Percentiles rank a stretch among this genome's conserved stretches.
These are phyloP conservation scores for Russula brevipes DNA, from an alignment of 768 basidiomycete species.

Conservation along the genomic window DNA sequence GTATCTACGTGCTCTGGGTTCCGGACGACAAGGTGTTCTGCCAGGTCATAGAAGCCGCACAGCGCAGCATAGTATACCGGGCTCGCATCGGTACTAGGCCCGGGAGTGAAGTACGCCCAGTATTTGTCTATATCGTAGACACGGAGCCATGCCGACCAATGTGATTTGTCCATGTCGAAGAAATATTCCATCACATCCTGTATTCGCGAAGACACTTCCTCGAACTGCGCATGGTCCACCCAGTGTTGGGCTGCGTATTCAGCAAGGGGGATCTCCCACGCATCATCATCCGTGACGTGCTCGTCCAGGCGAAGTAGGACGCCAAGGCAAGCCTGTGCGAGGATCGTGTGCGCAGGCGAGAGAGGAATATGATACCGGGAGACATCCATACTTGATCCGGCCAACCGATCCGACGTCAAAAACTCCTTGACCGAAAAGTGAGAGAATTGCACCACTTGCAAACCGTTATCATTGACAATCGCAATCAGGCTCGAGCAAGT, in stretches of 20 bases:
- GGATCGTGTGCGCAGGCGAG: too few relatives aligned
- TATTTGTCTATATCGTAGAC: not conserved
- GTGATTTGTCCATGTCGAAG: not conserved
- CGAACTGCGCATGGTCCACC: not conserved
- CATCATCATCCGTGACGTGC: too few relatives aligned
- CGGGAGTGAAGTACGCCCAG: not conserved
- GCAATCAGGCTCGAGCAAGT: too few relatives aligned
- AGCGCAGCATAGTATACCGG: not conserved
- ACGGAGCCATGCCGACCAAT: not conserved
- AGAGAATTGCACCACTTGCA: too few relatives aligned
- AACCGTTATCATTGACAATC: too few relatives aligned
- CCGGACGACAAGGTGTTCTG: too few relatives aligned
- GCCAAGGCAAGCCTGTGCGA: too few relatives aligned
- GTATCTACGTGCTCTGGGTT: not conserved
- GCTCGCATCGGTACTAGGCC: too few relatives aligned
- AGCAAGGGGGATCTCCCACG: not conserved
- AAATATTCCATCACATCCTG: not conserved
- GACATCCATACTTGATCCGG: not conserved
- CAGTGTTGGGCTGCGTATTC: not conserved
- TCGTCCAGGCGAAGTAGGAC: too few relatives aligned
- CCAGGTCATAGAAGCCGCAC: not conserved
- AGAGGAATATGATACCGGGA: not conserved
- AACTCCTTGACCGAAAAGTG: not conserved
- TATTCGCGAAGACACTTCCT: not conserved
- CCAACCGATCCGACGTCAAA: not conserved